Evolutionary conservation across 208 protist species (phyloP).

Genomic region (Blastocrithidia nonstop): DNA sequence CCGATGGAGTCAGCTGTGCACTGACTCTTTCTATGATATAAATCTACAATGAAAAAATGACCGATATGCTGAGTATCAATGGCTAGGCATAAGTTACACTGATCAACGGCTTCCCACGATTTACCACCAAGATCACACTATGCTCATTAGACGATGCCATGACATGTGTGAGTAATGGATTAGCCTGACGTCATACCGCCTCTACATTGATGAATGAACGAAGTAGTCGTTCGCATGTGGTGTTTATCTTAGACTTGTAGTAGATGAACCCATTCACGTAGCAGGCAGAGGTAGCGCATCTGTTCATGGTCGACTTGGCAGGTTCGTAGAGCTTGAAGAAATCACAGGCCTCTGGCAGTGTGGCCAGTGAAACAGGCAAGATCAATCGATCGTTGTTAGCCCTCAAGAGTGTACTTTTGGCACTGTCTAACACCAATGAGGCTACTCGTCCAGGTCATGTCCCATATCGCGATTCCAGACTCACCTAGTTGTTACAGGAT

Average conservation of each 20-base stretch:
- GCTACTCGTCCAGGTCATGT: constrained; percentile 73
- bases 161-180: constrained; percentile 45
- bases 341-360: constrained; percentile 72
- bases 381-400: constrained; percentile 89
- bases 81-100: constrained; percentile 70
- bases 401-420: constrained; percentile 87
- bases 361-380: constrained; percentile 80
- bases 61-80: constrained; percentile 77
- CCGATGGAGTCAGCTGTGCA: constrained; percentile 74
- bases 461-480: constrained; percentile 89
- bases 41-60: constrained; percentile 86
- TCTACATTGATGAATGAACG: constrained; percentile 93
- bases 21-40: constrained; percentile 86
- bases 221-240: constrained; percentile 93
- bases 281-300: constrained; percentile 81
- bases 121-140: constrained; percentile 46
- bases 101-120: constrained; percentile 67
- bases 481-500: constrained; percentile 91
- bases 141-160: constrained; percentile 56
- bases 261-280: constrained; percentile 76
- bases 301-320: constrained; percentile 94
- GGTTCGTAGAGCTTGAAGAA: constrained; percentile 89
- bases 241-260: constrained; percentile 90
- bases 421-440: constrained; percentile 73
- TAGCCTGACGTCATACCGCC: constrained; percentile 71